Evolutionary conservation across 2,329 filamentous ascomycete genomes (phyloP), one percentile per base, ranked within the genome.

Genomic region (Mycosphaerella arachidis): DNA sequence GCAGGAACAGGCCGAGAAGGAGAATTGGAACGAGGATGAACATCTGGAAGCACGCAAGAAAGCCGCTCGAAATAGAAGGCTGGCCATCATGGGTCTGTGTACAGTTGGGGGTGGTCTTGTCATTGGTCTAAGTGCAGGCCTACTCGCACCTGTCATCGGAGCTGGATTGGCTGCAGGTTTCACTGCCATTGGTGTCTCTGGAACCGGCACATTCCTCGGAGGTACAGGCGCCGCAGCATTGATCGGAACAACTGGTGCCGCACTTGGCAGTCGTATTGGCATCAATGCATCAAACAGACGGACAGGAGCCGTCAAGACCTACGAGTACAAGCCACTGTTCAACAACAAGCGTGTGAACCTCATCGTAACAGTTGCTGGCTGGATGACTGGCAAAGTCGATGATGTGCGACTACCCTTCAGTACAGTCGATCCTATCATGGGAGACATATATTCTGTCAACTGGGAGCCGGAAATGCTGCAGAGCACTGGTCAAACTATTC

Each of bases 381-480:
- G 94, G 94, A 95, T 99, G 89, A 97, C 91, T 45, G 94, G 95
- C 70, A 97, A 96, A 72, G 87, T 96, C 56, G 94, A 99, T 76
- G 94, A 99, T 74, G 92, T 99, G 53, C 90, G 94, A 61, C 77
- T 99, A 70, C 94, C 94, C 7, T 99, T 90, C 76, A 97, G 92
- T 78, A 99, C 95, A 0, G 89, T 99, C 6, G 92, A 99, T 74
- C 91, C 95, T 0, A 85, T 97, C 64, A 99, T 99, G 94, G 94
- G 94, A 12, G 94, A 99, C 72, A 87, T 99, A 16, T 99, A 99
- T 77, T 97, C 93, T 0, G 88, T 99, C 10, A 81, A 95, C 60
- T 99, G 94, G 92, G 94, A 99, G 75, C 95, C 94, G 3, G 94
- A 99, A 72, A 96, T 99, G 92, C 83, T 99, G 72, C 88, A 86